Conservation (phyloP, 2,329 filamentous ascomycete genomes). For the Domatiomyces globalis region DNA sequence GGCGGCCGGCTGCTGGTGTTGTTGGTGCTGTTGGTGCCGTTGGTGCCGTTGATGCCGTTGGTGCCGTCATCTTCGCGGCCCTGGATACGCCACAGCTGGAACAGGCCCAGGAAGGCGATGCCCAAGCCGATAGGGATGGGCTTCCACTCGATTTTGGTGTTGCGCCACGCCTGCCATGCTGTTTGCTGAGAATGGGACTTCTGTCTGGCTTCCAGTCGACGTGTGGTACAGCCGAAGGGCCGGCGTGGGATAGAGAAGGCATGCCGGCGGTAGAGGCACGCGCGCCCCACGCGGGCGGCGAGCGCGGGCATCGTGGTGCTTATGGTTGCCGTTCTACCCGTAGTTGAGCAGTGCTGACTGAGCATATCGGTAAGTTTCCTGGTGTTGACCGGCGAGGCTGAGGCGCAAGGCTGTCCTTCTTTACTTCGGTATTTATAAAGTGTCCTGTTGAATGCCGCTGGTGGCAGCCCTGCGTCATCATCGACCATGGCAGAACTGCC, state of each 20-base stretch:
- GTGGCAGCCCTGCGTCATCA: neutral
- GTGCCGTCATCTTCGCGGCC: conserved; percentile 30
- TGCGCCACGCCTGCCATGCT: conserved; percentile 37
- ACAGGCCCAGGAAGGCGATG: conserved; percentile 65
- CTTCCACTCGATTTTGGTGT: conserved; percentile 69
- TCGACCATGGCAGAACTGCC: neutral
- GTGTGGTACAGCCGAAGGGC: neutral
- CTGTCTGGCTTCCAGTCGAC: neutral
- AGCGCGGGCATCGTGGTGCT: conserved; percentile 1
- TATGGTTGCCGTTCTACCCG: neutral
- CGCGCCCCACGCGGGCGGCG: conserved; percentile 7
- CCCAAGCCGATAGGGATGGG: conserved; percentile 78
- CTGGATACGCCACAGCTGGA: conserved; percentile 70
- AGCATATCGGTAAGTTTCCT: neutral
- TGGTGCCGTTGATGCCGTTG: conserved; percentile 25
- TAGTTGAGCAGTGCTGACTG: too few species aligned
- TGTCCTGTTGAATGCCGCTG: too few species aligned
- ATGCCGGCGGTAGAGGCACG: conserved; percentile 15
- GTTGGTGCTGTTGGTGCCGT: conserved; percentile 17
- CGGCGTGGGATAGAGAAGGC: neutral
- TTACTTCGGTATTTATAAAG: too few species aligned
- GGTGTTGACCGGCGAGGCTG: neutral
- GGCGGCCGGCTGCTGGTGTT: conserved; percentile 28
- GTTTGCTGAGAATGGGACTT: neutral
- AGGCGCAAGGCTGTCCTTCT: too few species aligned